Base-by-base conservation (phyloP, 352 stramenopile species). In the Globisporangium iwayamae region DNA sequence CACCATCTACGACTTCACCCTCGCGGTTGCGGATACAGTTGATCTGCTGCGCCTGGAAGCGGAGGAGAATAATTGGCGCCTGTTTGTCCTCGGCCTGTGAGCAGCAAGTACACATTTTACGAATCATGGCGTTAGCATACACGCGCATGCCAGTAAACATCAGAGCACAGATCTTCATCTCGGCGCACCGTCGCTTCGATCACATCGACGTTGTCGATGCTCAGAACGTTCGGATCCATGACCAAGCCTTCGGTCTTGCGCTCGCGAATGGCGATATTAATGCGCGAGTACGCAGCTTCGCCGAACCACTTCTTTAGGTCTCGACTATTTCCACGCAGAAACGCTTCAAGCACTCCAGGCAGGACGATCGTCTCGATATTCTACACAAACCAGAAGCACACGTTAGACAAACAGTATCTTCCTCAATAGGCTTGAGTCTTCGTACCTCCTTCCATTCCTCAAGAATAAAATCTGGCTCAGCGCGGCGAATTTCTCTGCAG, bases 1-100 rank as follows among this genome's bases (percentile, higher is more conserved):
- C 92, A 51, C 97, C 97, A 67, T 99, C 96, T 22, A 99, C 89
- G 63, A 99, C 88, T 70, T 98, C 90, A 41, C 96, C 96, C 71
- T 98, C 91, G 60, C 96, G 94, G 77, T 99, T 98, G 63, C 93
- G 84, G 43, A 99, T 97, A 78, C 97, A 99, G 83, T 99, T 98
- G 75, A 99, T 99, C 81, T 99, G 97, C 79, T 99, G 97, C 48
- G 93, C 95, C 84, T 98, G 97, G 74, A 99, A 99, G 62, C 98
- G 93, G 43, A 99, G 72, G 11, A 99, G 71, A 70, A 99, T 97
- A 60, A 99, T 98, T 8, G 97, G 97, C 59, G 96, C 84, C 62
- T 93, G 86, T 54, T 92, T 94, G 56, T 94, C 83, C 47, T 95
- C 89, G n/a, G 90, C 86, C 90, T 89, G 52, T 13, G 10, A 22